A percentile compares a stretch with the other conserved stretches of the same genome.
These are phyloP conservation scores for Arabidopsis arenosa DNA, from an alignment of 345 rosid genomes.

Conservation along the genomic window DNA sequence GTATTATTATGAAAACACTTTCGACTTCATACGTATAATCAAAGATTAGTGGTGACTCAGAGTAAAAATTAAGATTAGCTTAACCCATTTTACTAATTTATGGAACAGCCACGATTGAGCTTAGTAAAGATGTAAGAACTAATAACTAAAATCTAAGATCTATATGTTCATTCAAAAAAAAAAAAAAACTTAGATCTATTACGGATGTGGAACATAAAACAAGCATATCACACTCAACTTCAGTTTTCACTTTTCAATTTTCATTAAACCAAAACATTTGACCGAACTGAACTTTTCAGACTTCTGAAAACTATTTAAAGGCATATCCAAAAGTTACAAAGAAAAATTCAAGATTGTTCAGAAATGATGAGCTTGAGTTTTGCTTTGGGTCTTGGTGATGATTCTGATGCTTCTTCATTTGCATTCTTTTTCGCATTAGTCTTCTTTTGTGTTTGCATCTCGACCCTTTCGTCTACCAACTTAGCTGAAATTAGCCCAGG, in stretches of 20 bases:
- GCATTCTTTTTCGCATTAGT: neutral
- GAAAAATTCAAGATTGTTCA: neutral
- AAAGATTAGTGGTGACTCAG: no score
- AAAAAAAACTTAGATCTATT: no score
- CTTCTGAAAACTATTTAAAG: no score
- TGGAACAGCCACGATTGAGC: no score
- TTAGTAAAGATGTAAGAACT: no score
- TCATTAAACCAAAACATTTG: neutral
- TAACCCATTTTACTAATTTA: no score
- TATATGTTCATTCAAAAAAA: no score
- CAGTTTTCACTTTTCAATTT: neutral
- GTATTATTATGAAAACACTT: no score
- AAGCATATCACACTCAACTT: neutral
- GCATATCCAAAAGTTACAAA: no score
- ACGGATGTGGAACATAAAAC: neutral
- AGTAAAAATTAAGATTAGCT: no score
- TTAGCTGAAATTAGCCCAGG: slow-evolving; percentile 46
- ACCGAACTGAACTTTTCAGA: neutral
- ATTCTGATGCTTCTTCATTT: neutral
- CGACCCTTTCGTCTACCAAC: slow-evolving; percentile 38
- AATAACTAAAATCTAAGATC: no score
- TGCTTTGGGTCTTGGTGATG: neutral
- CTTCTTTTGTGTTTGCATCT: slow-evolving; percentile 28
- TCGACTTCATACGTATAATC: no score
- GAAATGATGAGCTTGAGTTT: neutral